Evolutionary conservation across 345 rosid genomes (phyloP).

Genomic region (Aquilaria yunnanensis): DNA sequence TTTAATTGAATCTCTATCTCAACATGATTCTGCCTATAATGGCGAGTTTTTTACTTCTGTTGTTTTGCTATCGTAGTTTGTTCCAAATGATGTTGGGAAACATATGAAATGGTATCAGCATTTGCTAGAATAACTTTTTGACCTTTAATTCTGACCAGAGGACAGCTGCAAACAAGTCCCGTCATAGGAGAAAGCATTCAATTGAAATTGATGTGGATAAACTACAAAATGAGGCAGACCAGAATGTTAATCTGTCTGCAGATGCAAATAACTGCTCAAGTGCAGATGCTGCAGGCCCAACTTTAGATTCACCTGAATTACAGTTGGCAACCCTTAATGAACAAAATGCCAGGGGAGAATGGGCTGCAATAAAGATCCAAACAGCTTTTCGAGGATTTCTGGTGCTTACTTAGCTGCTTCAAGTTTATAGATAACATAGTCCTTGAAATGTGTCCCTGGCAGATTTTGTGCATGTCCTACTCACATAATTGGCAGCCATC

Average conservation of each 20-base stretch:
- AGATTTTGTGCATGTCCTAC: too few relatives aligned
- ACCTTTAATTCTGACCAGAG: constrained; percentile 32
- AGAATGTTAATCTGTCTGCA: constrained; percentile 16
- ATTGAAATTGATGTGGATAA: constrained; percentile 50
- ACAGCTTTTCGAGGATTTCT: constrained; percentile 93
- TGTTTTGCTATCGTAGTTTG: not conserved
- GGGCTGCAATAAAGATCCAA: constrained; percentile 83
- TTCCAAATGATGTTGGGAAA: constrained; percentile 1
- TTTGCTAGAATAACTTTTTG: constrained; percentile 2
- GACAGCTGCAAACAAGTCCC: constrained; percentile 43
- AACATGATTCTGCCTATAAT: not conserved
- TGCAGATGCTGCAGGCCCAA: constrained; percentile 41
- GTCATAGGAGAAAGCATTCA: constrained; percentile 53
- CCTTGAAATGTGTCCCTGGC: too few relatives aligned
- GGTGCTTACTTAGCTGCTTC: constrained; percentile 35
- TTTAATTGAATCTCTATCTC: too few relatives aligned
- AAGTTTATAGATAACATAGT: not conserved
- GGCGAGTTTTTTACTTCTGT: not conserved
- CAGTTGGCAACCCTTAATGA: constrained; percentile 35
- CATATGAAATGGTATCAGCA: not conserved
- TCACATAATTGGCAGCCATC: too few relatives aligned
- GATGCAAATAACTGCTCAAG: constrained; percentile 30
- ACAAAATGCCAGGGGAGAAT: constrained; percentile 43
- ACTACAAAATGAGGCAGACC: constrained; percentile 47
- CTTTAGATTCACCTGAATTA: constrained; percentile 45